Evolutionary conservation across 768 basidiomycete genomes (phyloP), one percentile per base, ranked within the genome.

Genomic region (Hygrocybe coccinea): DNA sequence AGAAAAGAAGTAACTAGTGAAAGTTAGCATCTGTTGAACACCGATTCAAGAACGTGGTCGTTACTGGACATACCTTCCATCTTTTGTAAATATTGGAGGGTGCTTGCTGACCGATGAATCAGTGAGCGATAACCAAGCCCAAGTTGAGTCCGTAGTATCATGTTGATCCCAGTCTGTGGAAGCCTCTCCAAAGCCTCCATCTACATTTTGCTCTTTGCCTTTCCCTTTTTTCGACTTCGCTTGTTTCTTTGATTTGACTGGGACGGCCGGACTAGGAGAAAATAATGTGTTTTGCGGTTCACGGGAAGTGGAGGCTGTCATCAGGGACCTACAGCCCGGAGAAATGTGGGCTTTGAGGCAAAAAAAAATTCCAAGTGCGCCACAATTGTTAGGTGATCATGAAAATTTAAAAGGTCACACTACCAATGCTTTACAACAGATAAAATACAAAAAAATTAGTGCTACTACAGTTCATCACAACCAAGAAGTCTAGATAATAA

Each of bases 1-100:
- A 44, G 89, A 83, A 71, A 97, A 93, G 78, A 92, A 95, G 73
- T 95, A 91, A 65, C 95, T 90, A 54, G 22, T 37, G 56, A 38
- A 47, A 44, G 46, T 19, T 51, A 46, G 52, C 34, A 33, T 24
- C 25, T n/a, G n/a, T n/a, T n/a, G n/a, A n/a, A n/a, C n/a, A n/a
- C n/a, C n/a, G n/a, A 17, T 5, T 57, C 46, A 55, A 44, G 36
- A 4, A 35, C 45, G 7, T 17, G 12, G n/a, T 19, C 22, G 54
- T 56, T 24, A 44, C 60, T 44, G 52, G 51, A 62, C 62, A 57
- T 66, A 93, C 94, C 84, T 85, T 71, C 90, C 90, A 71, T 97
- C 93, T 68, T 79, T 87, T 25, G 92, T 91, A 69, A 94, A 93
- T 59, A 93, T 72, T 36, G 91, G 86, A 5, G 89, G 80, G 37